These are phyloP conservation scores for Calocybe gangraenosa DNA, from an alignment of 768 basidiomycete genomes.

Conservation along the genomic window DNA sequence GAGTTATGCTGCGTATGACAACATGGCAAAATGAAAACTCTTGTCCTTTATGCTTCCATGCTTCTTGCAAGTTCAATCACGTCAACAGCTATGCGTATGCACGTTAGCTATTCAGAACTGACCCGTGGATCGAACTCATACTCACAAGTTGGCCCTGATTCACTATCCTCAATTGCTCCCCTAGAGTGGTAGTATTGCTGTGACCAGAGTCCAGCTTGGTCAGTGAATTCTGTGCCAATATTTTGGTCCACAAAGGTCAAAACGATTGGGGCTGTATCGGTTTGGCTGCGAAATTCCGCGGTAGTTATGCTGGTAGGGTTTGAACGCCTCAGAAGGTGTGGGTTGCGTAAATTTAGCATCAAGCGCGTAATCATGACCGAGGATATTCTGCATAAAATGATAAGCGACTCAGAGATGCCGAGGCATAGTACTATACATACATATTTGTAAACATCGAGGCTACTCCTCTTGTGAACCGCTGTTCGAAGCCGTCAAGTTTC, in stretches of 20 bases:
- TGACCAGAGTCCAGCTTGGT: neutral
- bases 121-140: too few relatives aligned
- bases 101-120: too few relatives aligned
- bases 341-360: constrained; percentile 39
- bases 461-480: constrained; percentile 29
- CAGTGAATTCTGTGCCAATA: constrained; percentile 6
- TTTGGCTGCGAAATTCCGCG: neutral
- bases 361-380: constrained; percentile 35
- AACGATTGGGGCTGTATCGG: neutral
- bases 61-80: too few relatives aligned
- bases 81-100: too few relatives aligned
- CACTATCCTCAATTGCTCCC: constrained; percentile 3
- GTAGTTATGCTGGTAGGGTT: neutral
- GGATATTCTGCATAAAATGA: constrained; percentile 23
- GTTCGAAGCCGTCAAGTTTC: neutral
- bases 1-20: too few relatives aligned
- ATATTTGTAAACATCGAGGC: constrained; percentile 32
- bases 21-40: too few relatives aligned
- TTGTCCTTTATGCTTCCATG: too few relatives aligned
- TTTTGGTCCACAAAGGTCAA: constrained; percentile 5
- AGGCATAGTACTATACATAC: constrained; percentile 17
- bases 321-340: constrained; percentile 8
- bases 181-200: neutral
- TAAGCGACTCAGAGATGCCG: neutral
- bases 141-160: too few relatives aligned